phyloP scores from a whole-genome alignment of 768 basidiomycete genomes.

The Leccinellum rugosiceps region DNA sequence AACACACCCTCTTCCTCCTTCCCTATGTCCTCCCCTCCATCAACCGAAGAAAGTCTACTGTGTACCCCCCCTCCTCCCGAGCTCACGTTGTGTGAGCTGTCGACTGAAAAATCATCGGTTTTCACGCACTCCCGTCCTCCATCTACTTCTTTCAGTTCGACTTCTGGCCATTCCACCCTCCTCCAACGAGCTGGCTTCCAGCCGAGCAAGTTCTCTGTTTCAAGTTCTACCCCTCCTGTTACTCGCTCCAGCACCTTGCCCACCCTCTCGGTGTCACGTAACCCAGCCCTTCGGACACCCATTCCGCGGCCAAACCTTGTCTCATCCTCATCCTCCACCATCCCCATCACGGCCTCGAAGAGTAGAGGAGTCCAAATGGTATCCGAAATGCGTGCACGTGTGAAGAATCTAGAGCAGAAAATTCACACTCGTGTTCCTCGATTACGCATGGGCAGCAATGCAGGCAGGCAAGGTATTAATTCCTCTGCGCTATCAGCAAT shows the following conservation, averaged over 20 bases:
- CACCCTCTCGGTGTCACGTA: constrained; percentile 47
- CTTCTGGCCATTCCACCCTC: constrained; percentile 43
- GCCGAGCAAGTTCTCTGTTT: constrained; percentile 38
- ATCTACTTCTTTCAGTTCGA: constrained; percentile 30
- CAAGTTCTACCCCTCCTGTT: constrained; percentile 47
- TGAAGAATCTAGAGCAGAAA: constrained; percentile 79
- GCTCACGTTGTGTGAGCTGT: constrained; percentile 57
- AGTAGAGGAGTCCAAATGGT: constrained; percentile 91
- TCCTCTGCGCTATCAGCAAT: constrained; percentile 33
- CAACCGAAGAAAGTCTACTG: constrained; percentile 54
- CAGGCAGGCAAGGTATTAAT: constrained; percentile 47
- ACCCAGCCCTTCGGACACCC: constrained; percentile 42
- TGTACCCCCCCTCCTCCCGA: constrained; percentile 58
- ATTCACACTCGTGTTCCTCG: constrained; percentile 86
- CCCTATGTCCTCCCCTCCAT: constrained; percentile 30
- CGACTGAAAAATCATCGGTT: constrained; percentile 40
- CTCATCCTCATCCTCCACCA: constrained; percentile 34
- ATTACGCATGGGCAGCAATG: constrained; percentile 76
- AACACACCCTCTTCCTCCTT: constrained; percentile 32
- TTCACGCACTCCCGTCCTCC: constrained; percentile 33
- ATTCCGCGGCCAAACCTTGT: constrained; percentile 36
- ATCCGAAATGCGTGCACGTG: constrained; percentile 84
- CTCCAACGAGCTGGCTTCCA: constrained; percentile 53
- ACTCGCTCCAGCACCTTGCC: constrained; percentile 59
- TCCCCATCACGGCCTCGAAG: constrained; percentile 50